Evolutionary conservation across 495 filamentous ascomycete species (phyloP).

Genomic region (Penicillium cosmopolitanum): DNA sequence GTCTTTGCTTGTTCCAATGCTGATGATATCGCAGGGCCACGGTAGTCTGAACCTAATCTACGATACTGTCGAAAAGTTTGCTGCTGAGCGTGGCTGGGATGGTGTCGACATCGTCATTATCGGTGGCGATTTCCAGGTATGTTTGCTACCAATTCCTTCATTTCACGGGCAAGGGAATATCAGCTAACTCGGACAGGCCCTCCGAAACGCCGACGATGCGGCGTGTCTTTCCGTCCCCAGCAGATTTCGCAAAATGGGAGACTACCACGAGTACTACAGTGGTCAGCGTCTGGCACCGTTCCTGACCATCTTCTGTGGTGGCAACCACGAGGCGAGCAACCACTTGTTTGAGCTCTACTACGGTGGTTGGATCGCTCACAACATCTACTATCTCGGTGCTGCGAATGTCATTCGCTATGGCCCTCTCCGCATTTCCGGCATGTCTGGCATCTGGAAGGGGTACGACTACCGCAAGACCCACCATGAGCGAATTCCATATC

Average conservation of each 20-base stretch:
- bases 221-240: constrained; percentile 81
- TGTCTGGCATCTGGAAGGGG: constrained; percentile 92
- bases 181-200: constrained; percentile 57
- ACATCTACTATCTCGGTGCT: constrained; percentile 95
- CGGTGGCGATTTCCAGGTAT: constrained; percentile 86
- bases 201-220: constrained; percentile 85
- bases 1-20: constrained; percentile 1
- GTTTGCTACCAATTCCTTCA: not conserved
- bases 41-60: constrained; percentile 91
- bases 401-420: constrained; percentile 85
- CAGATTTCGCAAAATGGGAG: constrained; percentile 82
- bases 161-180: not conserved
- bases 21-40: constrained; percentile 67
- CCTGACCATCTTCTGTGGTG: constrained; percentile 87
- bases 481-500: constrained; percentile 86
- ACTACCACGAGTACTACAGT: constrained; percentile 93
- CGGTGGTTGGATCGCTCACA: constrained; percentile 94
- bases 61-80: constrained; percentile 65
- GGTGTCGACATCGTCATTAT: constrained; percentile 84
- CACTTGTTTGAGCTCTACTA: constrained; percentile 91
- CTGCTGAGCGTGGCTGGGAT: constrained; percentile 69
- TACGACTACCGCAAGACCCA: constrained; percentile 82
- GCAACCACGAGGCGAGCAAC: constrained; percentile 92
- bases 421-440: constrained; percentile 80
- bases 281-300: constrained; percentile 77